A percentile compares a stretch with the other conserved stretches of the same genome.
phyloP scores from a whole-genome alignment of 148 eudicot genomes.

The Polygonum aviculare region DNA sequence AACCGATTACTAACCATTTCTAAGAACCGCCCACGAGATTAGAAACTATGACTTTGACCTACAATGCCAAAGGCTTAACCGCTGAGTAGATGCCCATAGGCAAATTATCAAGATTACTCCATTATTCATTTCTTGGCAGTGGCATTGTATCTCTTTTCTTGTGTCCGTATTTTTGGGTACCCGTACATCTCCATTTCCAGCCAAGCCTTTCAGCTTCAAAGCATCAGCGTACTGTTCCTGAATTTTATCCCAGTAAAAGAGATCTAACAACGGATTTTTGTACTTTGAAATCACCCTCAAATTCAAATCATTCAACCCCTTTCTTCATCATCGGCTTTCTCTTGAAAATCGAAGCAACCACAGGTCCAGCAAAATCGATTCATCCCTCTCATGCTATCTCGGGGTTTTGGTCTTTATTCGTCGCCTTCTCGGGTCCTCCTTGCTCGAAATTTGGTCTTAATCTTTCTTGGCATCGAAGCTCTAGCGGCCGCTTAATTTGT shows the following conservation, averaged over 20 bases:
- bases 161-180: background rate
- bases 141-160: no score
- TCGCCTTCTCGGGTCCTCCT: background rate
- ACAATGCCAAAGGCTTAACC: no score
- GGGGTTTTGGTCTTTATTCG: background rate
- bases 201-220: background rate
- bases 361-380: background rate
- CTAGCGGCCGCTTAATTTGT: background rate
- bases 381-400: background rate
- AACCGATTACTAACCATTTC: no score
- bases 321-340: background rate
- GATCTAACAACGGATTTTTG: background rate
- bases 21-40: no score
- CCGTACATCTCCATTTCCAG: background rate
- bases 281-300: background rate
- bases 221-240: background rate
- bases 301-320: background rate
- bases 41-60: no score
- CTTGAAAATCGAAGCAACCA: background rate
- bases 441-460: background rate
- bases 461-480: background rate
- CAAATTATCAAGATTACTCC: no score
- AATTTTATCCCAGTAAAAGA: background rate
- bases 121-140: no score
- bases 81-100: no score